Base-by-base conservation (phyloP, 2,329 filamentous ascomycete species). In the Cladosporium sp. region DNA sequence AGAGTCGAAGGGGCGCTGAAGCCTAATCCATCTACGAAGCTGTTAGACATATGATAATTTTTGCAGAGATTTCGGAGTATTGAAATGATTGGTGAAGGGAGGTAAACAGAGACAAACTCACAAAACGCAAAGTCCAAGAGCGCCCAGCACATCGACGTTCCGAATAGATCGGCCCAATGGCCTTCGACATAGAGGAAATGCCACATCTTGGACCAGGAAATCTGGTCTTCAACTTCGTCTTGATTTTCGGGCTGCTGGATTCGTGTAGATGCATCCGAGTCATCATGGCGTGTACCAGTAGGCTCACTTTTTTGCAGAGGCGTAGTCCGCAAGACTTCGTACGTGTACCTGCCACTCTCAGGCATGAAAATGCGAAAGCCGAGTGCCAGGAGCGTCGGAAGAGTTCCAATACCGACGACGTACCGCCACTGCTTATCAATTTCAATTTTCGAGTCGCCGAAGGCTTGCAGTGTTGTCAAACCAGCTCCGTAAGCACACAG, bases 321-420 rank as follows among this genome's bases (percentile, higher is more conserved):
- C 61, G 32, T 66, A 57, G 41, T 65, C 61, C 7, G 66, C 18
- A 62, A 11, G 4, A 46, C 43, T 33, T 46, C 31, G 31, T 46
- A 37, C 8, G 67, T 71, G 50, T 70, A 73, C 6, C 70, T 61
- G 2, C 68, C 68, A 10, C 61, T 63, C 48, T 74, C 71, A 1
- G 70, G 70, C 9, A 74, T 72, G 11, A 66, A 68, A 41, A 71
- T 67, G 2, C 71, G 65, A 49, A 72, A 71, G 1, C 60, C 61
- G 1, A 72, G 59, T 7, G 70, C 68, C 14, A 72, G 56, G 18
- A 65, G 46, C 3, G 69, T 66, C 1, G 69, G 69, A 11, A 71
- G 52, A 8, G 69, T 65, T 10, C 71, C 71, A 14, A 72, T 61
- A 6, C 71, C 71, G 16, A 71, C 62, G 3, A 72, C 66, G 10